Conservation (phyloP, 1,284 basidiomycete species). For the Malassezia nana region DNA sequence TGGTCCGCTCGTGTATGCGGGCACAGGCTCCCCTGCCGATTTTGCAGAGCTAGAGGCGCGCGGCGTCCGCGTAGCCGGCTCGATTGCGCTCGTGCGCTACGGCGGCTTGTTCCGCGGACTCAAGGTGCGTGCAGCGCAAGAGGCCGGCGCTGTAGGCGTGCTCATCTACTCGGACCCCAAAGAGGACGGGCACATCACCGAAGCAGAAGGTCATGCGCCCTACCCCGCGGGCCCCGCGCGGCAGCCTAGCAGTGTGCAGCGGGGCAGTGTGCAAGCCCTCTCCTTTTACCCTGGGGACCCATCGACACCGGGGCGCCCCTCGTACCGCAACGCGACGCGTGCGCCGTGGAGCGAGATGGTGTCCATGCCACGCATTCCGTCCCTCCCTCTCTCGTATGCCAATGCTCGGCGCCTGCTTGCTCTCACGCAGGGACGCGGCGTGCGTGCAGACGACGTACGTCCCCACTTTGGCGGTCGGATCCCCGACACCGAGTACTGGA, state of each 20-base stretch:
- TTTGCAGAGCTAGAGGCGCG: conserved; percentile 52
- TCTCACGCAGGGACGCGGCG: conserved; percentile 49
- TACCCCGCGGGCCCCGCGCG: conserved; percentile 79
- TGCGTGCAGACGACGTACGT: conserved; percentile 54
- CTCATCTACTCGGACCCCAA: conserved; percentile 77
- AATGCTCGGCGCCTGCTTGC: conserved; percentile 52
- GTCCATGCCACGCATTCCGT: conserved; percentile 73
- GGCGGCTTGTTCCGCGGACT: conserved; percentile 73
- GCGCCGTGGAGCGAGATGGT: conserved; percentile 52
- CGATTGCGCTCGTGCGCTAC: conserved; percentile 75
- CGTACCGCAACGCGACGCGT: conserved; percentile 72
- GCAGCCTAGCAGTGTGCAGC: conserved; percentile 61
- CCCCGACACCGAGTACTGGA: conserved; percentile 52
- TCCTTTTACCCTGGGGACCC: conserved; percentile 72
- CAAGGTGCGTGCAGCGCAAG: conserved; percentile 68
- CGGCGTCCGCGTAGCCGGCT: conserved; percentile 66
- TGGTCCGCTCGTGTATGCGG: conserved; percentile 68
- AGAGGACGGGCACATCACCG: conserved; percentile 73
- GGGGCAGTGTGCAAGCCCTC: conserved; percentile 71
- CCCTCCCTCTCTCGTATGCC: conserved; percentile 56
- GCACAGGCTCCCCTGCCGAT: conserved; percentile 69
- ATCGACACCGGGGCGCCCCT: conserved; percentile 73
- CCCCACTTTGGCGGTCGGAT: conserved; percentile 52
- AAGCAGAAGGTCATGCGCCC: conserved; percentile 55
- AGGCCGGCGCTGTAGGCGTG: conserved; percentile 59